Evolutionary conservation across 2,329 filamentous ascomycete species (phyloP).

Genomic region (Nigrospora osmanthi): DNA sequence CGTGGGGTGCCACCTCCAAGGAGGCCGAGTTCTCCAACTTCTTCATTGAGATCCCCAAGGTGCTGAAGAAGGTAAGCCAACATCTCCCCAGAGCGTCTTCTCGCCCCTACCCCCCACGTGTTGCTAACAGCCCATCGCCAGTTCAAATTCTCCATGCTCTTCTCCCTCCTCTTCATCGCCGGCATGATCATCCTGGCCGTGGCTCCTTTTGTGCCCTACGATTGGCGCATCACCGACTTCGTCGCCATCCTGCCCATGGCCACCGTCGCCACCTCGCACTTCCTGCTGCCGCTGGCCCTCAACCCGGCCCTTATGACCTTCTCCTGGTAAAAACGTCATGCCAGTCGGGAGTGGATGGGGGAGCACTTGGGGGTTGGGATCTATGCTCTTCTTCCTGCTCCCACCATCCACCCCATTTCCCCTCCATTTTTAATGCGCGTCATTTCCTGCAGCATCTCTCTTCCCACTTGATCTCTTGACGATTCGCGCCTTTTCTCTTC

Average conservation of each 20-base stretch:
- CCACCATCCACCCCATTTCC: no score
- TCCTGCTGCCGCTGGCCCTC: constrained; percentile 63
- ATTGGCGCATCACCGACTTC: constrained; percentile 62
- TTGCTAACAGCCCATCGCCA: constrained; percentile 13
- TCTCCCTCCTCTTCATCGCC: constrained; percentile 48
- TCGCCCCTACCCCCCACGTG: not conserved
- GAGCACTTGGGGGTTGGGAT: no score
- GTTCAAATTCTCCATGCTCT: constrained; percentile 67
- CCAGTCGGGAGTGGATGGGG: no score
- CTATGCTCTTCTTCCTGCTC: no score
- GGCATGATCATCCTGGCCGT: constrained; percentile 59
- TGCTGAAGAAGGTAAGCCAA: constrained; percentile 67
- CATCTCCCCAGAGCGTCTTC: constrained; percentile 16
- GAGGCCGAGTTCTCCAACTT: constrained; percentile 77
- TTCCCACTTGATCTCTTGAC: no score
- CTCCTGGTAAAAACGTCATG: constrained; percentile 48
- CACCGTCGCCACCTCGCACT: constrained; percentile 60
- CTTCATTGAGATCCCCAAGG: constrained; percentile 75
- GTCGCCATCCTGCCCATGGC: constrained; percentile 72
- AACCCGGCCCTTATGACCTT: constrained; percentile 79
- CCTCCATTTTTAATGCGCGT: no score
- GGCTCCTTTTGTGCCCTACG: constrained; percentile 55
- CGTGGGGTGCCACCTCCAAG: constrained; percentile 78
- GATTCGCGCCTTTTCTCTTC: no score
- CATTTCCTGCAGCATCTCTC: no score